A percentile compares a stretch with the other conserved stretches of the same genome.
Conservation (phyloP, 1,139 yeast species). For the Spencermartinsiella ligniputridi region DNA sequence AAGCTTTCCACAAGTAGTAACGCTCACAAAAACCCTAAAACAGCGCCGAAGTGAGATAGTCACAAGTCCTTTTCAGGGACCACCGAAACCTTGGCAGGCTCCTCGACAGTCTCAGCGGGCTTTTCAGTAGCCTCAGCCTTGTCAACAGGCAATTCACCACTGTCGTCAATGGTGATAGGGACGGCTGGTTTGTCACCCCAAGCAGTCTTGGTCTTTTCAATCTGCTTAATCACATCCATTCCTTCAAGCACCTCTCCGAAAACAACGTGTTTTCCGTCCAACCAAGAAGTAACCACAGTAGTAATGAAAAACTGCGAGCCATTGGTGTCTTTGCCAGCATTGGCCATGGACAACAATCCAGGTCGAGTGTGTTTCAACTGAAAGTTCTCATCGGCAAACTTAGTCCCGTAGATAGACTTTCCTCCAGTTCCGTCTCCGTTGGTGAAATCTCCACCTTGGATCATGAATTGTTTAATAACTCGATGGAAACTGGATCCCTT, state of each 20-base stretch:
- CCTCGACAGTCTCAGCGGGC: conserved; percentile 9
- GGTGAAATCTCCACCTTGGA: conserved; percentile 98
- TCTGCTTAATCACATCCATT: conserved; percentile 63
- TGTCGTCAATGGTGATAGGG: conserved; percentile 64
- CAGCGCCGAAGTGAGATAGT: conserved; percentile 16
- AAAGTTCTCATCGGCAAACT: conserved; percentile 88
- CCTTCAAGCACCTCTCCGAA: conserved; percentile 93
- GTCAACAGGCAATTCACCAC: conserved; percentile 58
- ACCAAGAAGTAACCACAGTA: conserved; percentile 85
- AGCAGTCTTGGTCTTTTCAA: conserved; percentile 71
- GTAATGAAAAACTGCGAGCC: conserved; percentile 96
- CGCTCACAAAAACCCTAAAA: conserved; percentile 10
- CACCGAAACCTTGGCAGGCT: conserved; percentile 10
- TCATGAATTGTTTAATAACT: conserved; percentile 89
- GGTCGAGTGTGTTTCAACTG: conserved; percentile 73
- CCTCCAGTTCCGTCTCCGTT: conserved; percentile 93
- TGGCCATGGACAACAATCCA: conserved; percentile 87
- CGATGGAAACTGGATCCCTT: conserved; percentile 87
- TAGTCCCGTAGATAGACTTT: conserved; percentile 86
- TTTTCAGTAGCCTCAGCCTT: conserved; percentile 6
- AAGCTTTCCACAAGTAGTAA: too few relatives aligned
- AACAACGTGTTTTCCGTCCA: conserved; percentile 93
- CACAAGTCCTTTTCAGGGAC: conserved; percentile 18
- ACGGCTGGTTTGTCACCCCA: conserved; percentile 69
- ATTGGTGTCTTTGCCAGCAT: conserved; percentile 93